Percentiles rank a stretch among this genome's conserved stretches.
These are phyloP conservation scores for Balakata baccata DNA, from an alignment of 345 rosid genomes.

Conservation along the genomic window DNA sequence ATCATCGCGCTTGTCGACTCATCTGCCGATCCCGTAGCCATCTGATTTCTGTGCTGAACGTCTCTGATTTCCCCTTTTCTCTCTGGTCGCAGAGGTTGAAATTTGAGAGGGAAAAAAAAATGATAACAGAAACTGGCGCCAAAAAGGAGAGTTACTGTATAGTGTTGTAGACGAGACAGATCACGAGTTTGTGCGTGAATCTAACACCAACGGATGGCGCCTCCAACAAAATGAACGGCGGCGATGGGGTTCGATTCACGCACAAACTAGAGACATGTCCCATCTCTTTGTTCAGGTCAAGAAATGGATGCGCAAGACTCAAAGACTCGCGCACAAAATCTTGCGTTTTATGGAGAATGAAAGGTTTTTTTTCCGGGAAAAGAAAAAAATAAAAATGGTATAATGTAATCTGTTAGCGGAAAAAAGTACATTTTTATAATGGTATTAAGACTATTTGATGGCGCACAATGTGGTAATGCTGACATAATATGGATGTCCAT, in stretches of 20 bases:
- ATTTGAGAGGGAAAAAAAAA: conserved; percentile 7
- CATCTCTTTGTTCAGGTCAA: background rate
- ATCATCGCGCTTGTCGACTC: conserved; percentile 7
- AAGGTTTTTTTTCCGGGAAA: no score
- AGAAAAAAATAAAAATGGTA: no score
- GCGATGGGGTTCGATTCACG: conserved; percentile 26
- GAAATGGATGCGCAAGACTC: no score
- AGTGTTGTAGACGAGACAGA: conserved; percentile 8
- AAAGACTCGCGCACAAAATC: no score
- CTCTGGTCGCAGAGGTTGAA: background rate
- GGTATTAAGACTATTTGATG: no score
- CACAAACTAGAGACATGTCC: conserved; percentile 24
- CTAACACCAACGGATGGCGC: conserved; percentile 19
- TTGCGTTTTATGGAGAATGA: no score
- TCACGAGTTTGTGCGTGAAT: conserved; percentile 39
- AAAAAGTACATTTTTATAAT: no score
- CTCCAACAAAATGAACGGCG: conserved; percentile 3
- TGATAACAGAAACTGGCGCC: conserved; percentile 10
- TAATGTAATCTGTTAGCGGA: no score
- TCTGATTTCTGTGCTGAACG: background rate
- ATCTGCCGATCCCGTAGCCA: conserved; percentile 27
- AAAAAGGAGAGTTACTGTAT: conserved; percentile 5
- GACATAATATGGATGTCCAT: no score
- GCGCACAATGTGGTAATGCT: no score
- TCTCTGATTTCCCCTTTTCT: background rate